phyloP scores from a whole-genome alignment of 345 rosid species.

The Ceriops decandra region DNA sequence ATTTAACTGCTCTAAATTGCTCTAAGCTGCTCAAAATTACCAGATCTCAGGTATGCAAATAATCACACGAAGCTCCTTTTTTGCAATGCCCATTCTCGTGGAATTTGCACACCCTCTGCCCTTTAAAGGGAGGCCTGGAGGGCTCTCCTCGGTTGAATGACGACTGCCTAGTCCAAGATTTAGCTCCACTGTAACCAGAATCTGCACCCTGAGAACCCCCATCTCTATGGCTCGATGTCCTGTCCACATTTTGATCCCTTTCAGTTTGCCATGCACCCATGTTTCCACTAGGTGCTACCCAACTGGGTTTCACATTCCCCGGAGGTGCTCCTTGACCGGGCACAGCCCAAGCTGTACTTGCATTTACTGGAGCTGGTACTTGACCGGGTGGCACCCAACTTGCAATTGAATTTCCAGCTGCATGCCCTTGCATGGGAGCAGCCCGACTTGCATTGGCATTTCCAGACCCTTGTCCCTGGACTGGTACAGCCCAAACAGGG shows the following conservation, averaged over 20 bases:
- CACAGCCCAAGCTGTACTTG: slow-evolving; percentile 45
- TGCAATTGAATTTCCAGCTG: slow-evolving; percentile 31
- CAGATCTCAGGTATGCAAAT: slow-evolving; percentile 45
- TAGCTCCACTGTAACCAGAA: slow-evolving; percentile 50
- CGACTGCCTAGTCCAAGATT: slow-evolving; percentile 53
- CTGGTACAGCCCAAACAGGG: slow-evolving; percentile 46
- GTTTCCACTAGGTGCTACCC: slow-evolving; percentile 37
- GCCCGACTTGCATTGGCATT: slow-evolving; percentile 56
- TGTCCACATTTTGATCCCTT: slow-evolving; percentile 52
- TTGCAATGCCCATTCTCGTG: slow-evolving; percentile 63
- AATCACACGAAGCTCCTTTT: slow-evolving; percentile 74
- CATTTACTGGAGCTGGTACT: slow-evolving; percentile 38
- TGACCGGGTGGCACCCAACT: slow-evolving; percentile 56
- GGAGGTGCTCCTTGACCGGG: slow-evolving; percentile 45
- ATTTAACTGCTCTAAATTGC: slow-evolving; percentile 25
- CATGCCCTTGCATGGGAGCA: slow-evolving; percentile 38
- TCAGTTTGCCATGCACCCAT: slow-evolving; percentile 50
- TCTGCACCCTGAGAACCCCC: slow-evolving; percentile 43
- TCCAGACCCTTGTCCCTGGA: slow-evolving; percentile 54
- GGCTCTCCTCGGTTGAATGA: slow-evolving; percentile 44
- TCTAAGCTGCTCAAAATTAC: slow-evolving; percentile 21
- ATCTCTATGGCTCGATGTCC: slow-evolving; percentile 41
- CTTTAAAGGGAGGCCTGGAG: slow-evolving; percentile 37
- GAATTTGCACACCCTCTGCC: slow-evolving; percentile 59
- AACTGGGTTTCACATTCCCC: slow-evolving; percentile 34